Percentiles rank a stretch among this genome's conserved stretches.
Evolutionary conservation across 139 green algal species (phyloP).

Genomic region (Spirogloea muscicola): DNA sequence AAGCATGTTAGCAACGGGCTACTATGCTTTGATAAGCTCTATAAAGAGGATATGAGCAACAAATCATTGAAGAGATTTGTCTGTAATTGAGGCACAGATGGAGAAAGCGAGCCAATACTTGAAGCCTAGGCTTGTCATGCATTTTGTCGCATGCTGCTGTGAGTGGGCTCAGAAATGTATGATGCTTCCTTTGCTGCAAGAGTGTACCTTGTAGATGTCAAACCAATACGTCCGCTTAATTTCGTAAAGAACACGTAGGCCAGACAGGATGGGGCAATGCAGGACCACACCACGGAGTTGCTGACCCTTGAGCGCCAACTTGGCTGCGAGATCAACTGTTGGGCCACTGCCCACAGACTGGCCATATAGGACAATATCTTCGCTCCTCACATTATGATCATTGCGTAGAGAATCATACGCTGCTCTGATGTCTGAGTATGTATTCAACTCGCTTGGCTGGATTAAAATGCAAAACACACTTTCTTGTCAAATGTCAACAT

Average conservation of each 20-base stretch:
- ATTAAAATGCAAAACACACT: too few relatives aligned
- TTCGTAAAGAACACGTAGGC: conserved; percentile 78
- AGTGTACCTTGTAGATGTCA: conserved; percentile 48
- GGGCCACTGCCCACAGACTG: conserved; percentile 78
- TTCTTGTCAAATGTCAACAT: too few relatives aligned
- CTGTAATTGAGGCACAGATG: background rate
- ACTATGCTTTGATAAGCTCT: background rate
- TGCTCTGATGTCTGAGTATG: conserved; percentile 62
- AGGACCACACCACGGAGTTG: conserved; percentile 79
- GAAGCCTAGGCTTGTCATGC: background rate
- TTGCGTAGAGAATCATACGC: conserved; percentile 51
- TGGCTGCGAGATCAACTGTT: conserved; percentile 54
- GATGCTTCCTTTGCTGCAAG: conserved; percentile 44
- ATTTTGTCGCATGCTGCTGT: too few relatives aligned
- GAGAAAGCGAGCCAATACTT: background rate
- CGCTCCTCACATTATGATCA: conserved; percentile 11
- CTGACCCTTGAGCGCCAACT: too few relatives aligned
- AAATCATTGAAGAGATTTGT: too few relatives aligned
- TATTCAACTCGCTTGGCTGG: conserved; percentile 57
- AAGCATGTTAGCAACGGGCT: too few relatives aligned
- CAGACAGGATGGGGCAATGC: conserved; percentile 80
- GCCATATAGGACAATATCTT: conserved; percentile 80
- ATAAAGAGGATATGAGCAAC: too few relatives aligned
- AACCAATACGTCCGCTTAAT: conserved; percentile 58
- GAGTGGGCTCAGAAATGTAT: too few relatives aligned